phyloP scores from a whole-genome alignment of 192 early-diverging fungal genomes.

The Coemansia sp. region DNA sequence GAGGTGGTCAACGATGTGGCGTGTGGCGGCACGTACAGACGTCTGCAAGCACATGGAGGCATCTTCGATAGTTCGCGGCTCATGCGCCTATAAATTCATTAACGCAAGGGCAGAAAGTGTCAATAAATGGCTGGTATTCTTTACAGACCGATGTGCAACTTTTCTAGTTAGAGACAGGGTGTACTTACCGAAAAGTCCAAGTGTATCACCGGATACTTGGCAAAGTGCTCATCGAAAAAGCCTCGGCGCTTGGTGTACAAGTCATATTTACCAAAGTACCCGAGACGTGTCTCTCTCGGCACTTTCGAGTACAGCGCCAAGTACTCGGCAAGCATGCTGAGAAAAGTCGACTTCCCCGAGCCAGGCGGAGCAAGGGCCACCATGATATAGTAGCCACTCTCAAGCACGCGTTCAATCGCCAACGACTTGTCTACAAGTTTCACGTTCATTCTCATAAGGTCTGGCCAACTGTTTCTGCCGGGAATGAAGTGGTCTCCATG shows the following conservation, averaged over 20 bases:
- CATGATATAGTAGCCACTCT: not conserved
- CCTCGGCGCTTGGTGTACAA: not conserved
- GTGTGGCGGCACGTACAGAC: not conserved
- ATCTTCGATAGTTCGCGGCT: not conserved
- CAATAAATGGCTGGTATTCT: not conserved
- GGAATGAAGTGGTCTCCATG: not conserved
- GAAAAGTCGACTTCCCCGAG: not conserved
- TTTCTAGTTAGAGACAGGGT: not conserved
- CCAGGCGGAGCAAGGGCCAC: not conserved
- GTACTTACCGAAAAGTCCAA: not conserved
- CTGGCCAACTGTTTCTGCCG: not conserved
- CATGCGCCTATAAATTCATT: not conserved
- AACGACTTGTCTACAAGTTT: not conserved
- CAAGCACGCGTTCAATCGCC: not conserved
- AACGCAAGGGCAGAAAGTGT: not conserved
- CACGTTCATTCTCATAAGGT: not conserved
- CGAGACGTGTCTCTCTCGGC: not conserved
- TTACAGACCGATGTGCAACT: too few species aligned
- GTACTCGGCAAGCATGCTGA: not conserved
- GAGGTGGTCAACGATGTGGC: not conserved
- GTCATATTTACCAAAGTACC: not conserved
- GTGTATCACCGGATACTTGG: not conserved
- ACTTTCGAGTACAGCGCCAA: not conserved
- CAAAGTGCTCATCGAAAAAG: not conserved
- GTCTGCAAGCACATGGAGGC: not conserved